Evolutionary conservation across 768 basidiomycete genomes (phyloP).

Genomic region (Boletus sp.): DNA sequence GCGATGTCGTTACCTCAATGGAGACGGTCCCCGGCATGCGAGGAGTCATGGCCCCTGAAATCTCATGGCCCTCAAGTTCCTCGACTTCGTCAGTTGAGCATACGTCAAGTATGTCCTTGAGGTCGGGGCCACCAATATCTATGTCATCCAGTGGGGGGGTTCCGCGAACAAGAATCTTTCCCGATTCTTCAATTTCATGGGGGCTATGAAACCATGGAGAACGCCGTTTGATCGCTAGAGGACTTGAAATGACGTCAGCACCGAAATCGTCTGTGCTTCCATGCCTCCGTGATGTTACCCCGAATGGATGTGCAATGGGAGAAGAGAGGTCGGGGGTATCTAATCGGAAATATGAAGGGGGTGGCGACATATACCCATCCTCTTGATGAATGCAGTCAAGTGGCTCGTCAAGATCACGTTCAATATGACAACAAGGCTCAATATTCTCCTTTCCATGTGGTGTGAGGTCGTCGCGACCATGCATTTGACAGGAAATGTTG

Average conservation of each 20-base stretch:
- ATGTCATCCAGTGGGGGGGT: constrained; percentile 25
- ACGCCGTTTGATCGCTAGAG: constrained; percentile 22
- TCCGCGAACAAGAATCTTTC: constrained; percentile 26
- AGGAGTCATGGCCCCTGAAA: constrained; percentile 33
- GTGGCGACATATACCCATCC: constrained; percentile 80
- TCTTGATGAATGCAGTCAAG: constrained; percentile 60
- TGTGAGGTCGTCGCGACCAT: constrained; percentile 45
- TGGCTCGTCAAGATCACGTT: constrained; percentile 39
- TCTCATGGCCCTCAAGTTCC: constrained; percentile 21
- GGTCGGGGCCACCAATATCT: constrained; percentile 38
- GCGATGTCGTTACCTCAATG: constrained; percentile 23
- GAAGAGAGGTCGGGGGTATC: constrained; percentile 66
- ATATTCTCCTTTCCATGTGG: constrained; percentile 38
- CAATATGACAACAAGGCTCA: constrained; percentile 36
- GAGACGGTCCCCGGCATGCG: constrained; percentile 31
- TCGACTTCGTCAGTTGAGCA: constrained; percentile 47
- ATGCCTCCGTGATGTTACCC: constrained; percentile 8
- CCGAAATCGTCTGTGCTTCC: constrained; percentile 42
- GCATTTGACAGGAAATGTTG: constrained; percentile 15
- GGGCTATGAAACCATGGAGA: constrained; percentile 11
- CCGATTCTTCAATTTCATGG: neutral
- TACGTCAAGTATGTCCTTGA: constrained; percentile 43
- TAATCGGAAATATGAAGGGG: constrained; percentile 45
- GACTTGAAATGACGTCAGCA: constrained; percentile 42
- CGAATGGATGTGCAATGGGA: constrained; percentile 41